Evolutionary conservation across 1,284 basidiomycete genomes (phyloP).

Genomic region (Ustilago xerochloae): DNA sequence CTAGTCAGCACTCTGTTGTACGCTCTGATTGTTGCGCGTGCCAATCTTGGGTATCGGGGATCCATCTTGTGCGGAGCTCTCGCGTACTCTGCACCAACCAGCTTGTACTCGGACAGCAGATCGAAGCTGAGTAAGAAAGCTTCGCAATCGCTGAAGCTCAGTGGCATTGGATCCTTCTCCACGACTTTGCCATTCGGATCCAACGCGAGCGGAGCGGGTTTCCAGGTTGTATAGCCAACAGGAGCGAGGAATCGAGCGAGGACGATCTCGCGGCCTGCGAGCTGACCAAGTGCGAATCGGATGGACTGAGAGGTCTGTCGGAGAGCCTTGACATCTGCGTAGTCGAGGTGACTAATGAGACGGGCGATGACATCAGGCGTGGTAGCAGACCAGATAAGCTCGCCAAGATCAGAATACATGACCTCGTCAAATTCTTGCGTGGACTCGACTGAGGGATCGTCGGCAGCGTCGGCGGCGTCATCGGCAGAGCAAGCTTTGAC

Average conservation of each 20-base stretch:
- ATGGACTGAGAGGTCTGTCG: conserved; percentile 56
- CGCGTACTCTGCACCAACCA: conserved; percentile 55
- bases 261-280: conserved; percentile 51
- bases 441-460: not conserved
- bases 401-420: conserved; percentile 55
- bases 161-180: conserved; percentile 55
- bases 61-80: conserved; percentile 59
- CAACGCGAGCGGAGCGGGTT: conserved; percentile 10
- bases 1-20: conserved; percentile 68
- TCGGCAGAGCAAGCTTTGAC: not conserved
- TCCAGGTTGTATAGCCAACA: conserved; percentile 60
- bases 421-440: conserved; percentile 29
- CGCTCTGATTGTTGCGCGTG: conserved; percentile 67
- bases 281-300: conserved; percentile 46
- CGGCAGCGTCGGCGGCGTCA: not conserved
- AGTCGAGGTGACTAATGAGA: conserved; percentile 55
- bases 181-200: not conserved
- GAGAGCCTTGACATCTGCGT: conserved; percentile 60
- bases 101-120: conserved; percentile 53
- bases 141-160: conserved; percentile 61
- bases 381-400: conserved; percentile 56
- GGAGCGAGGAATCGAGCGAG: conserved; percentile 59
- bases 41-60: conserved; percentile 59
- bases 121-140: conserved; percentile 62
- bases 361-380: conserved; percentile 53